These are phyloP conservation scores for Trichoderma lentiforme DNA, from an alignment of 2,329 filamentous ascomycete species.

Conservation along the genomic window DNA sequence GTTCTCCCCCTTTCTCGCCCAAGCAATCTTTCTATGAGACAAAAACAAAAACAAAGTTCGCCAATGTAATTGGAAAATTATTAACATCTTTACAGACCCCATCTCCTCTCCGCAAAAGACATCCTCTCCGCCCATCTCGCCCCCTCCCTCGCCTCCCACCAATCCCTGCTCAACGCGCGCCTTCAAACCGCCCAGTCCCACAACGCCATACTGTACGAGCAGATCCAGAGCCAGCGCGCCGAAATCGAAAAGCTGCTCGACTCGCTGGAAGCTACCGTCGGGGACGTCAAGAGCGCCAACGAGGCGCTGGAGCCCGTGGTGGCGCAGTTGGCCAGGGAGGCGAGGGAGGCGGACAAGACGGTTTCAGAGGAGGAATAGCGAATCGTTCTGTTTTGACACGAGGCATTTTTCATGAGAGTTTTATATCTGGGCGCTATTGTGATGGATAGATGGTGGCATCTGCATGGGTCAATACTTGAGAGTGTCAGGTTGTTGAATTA, in stretches of 20 bases:
- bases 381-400: no score
- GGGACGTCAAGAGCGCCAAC: conserved; percentile 54
- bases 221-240: conserved; percentile 50
- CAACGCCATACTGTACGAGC: conserved; percentile 53
- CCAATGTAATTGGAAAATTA: not conserved
- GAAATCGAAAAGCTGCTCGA: conserved; percentile 52
- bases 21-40: not conserved
- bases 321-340: conserved; percentile 49
- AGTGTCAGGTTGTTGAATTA: not conserved
- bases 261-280: conserved; percentile 49
- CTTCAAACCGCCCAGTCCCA: conserved; percentile 55
- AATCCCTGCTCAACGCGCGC: conserved; percentile 54
- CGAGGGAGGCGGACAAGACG: conserved; percentile 32
- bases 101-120: conserved; percentile 51
- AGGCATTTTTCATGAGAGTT: not conserved
- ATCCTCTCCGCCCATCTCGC: conserved; percentile 55
- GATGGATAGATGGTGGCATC: not conserved
- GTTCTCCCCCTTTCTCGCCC: not conserved
- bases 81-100: conserved; percentile 40
- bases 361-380: not conserved
- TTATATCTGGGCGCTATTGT: not conserved
- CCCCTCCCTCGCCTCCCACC: conserved; percentile 51
- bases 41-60: not conserved
- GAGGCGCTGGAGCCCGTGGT: conserved; percentile 45
- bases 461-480: not conserved